Conservation (phyloP, 1,284 basidiomycete species). For the Cryptococcus sp. region DNA sequence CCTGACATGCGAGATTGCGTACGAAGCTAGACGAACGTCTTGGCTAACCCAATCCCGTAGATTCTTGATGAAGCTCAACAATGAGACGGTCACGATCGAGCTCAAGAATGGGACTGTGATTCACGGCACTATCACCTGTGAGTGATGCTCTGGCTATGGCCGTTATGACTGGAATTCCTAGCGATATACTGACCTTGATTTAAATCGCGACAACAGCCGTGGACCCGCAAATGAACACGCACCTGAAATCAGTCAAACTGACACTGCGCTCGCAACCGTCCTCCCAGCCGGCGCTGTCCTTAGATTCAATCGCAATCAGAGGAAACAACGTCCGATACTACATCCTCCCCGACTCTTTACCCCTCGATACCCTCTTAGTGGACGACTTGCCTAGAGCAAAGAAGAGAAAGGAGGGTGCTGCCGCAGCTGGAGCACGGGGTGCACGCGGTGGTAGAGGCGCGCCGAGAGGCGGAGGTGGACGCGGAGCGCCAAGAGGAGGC, state of each 20-base stretch:
- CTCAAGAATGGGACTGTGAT: slow-evolving; percentile 96
- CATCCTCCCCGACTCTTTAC: slow-evolving; percentile 92
- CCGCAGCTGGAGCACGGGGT: slow-evolving; percentile 32
- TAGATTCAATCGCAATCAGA: slow-evolving; percentile 86
- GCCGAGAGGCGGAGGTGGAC: slow-evolving; percentile 29
- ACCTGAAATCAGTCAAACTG: slow-evolving; percentile 96
- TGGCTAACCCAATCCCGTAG: slow-evolving; percentile 55
- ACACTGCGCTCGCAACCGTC: slow-evolving; percentile 75
- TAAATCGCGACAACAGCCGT: slow-evolving; percentile 62
- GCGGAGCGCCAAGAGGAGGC: slow-evolving; percentile 40
- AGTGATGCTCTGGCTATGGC: slow-evolving; percentile 33
- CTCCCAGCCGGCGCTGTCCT: slow-evolving; percentile 53
- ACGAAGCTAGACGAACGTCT: too few relatives aligned
- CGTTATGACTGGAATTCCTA: neutral
- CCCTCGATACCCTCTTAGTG: slow-evolving; percentile 92
- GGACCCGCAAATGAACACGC: slow-evolving; percentile 97
- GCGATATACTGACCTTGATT: neutral
- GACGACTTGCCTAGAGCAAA: slow-evolving; percentile 98
- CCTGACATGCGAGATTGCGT: too few relatives aligned
- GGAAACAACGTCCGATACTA: slow-evolving; percentile 86
- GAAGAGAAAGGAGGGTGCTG: slow-evolving; percentile 58
- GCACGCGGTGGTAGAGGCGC: slow-evolving; percentile 31
- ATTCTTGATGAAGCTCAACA: slow-evolving; percentile 99
- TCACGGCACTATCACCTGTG: slow-evolving; percentile 96
- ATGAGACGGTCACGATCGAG: slow-evolving; percentile 98